These are phyloP conservation scores for Yamadazyma mexicana DNA, from an alignment of 1,139 yeast genomes.

Conservation along the genomic window DNA sequence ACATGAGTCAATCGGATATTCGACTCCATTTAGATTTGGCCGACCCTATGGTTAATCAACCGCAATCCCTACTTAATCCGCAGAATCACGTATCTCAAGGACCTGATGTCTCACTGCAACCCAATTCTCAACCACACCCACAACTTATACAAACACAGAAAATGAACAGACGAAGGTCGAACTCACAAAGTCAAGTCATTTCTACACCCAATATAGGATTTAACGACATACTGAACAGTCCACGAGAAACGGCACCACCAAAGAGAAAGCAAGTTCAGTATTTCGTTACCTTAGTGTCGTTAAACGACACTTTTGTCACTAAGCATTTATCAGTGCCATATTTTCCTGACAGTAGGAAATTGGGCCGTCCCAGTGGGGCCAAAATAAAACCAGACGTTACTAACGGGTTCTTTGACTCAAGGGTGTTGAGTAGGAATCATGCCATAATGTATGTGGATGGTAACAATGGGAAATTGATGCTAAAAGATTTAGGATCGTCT, in stretches of 20 bases:
- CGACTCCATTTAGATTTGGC: slow-evolving; percentile 21
- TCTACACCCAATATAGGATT: slow-evolving; percentile 12
- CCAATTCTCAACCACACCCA: background rate
- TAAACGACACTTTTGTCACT: slow-evolving; percentile 80
- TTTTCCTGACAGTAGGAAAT: slow-evolving; percentile 77
- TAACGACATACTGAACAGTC: background rate
- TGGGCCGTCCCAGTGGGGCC: slow-evolving; percentile 84
- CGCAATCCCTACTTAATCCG: background rate
- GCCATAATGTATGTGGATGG: slow-evolving; percentile 84
- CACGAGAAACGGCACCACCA: slow-evolving; percentile 5
- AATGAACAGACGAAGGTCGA: slow-evolving; percentile 28
- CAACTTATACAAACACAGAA: background rate
- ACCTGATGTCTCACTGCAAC: background rate
- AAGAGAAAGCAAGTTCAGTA: slow-evolving; percentile 39
- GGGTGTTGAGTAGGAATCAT: slow-evolving; percentile 90
- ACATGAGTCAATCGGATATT: slow-evolving; percentile 19
- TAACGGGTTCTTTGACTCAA: slow-evolving; percentile 91
- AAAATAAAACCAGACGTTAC: slow-evolving; percentile 72
- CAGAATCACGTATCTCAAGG: background rate
- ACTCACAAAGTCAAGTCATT: slow-evolving; percentile 27
- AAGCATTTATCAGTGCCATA: slow-evolving; percentile 80
- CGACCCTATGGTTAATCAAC: background rate
- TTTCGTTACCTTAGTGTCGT: slow-evolving; percentile 67
- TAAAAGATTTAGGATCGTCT: slow-evolving; percentile 85
- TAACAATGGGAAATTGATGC: slow-evolving; percentile 65